Conservation (phyloP, 1,284 basidiomycete species). For the Ustilago cynodontis region DNA sequence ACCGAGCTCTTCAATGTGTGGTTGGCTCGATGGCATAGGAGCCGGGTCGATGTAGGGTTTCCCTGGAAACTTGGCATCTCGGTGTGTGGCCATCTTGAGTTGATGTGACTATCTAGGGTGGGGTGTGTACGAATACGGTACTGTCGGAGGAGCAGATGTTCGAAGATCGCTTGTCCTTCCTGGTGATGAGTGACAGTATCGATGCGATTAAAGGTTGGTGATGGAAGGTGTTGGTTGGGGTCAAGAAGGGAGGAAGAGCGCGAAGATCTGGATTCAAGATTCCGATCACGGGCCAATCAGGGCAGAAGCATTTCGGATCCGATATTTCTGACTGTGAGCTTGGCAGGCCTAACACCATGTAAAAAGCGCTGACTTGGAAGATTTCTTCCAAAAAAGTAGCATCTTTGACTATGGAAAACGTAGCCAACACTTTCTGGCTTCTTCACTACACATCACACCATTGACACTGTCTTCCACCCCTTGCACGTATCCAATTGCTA, state of each 20-base stretch:
- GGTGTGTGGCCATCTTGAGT: conserved; percentile 66
- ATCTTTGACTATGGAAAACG: too few relatives aligned
- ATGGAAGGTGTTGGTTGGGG: background rate
- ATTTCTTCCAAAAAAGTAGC: conserved; percentile 2
- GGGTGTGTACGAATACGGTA: background rate
- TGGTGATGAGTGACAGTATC: background rate
- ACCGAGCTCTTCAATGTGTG: conserved; percentile 90
- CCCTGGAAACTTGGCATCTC: conserved; percentile 67
- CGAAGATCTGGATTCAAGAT: conserved; percentile 30
- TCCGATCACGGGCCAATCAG: conserved; percentile 53
- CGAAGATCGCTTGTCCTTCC: background rate
- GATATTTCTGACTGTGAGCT: background rate
- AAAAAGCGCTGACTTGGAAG: background rate
- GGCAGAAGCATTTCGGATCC: conserved; percentile 40
- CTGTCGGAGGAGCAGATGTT: background rate
- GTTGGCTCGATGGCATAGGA: conserved; percentile 70
- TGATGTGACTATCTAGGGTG: conserved; percentile 12
- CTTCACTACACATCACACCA: too few relatives aligned
- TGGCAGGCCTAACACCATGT: conserved; percentile 9
- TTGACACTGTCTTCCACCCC: background rate
- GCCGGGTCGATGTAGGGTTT: conserved; percentile 68
- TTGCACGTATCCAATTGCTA: background rate
- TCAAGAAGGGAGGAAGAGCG: background rate
- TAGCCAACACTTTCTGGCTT: too few relatives aligned
- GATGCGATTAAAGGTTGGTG: background rate